A percentile compares a stretch with the other conserved stretches of the same genome.
phyloP scores from a whole-genome alignment of 805 yeast genomes.

The Candida gorgasii region DNA sequence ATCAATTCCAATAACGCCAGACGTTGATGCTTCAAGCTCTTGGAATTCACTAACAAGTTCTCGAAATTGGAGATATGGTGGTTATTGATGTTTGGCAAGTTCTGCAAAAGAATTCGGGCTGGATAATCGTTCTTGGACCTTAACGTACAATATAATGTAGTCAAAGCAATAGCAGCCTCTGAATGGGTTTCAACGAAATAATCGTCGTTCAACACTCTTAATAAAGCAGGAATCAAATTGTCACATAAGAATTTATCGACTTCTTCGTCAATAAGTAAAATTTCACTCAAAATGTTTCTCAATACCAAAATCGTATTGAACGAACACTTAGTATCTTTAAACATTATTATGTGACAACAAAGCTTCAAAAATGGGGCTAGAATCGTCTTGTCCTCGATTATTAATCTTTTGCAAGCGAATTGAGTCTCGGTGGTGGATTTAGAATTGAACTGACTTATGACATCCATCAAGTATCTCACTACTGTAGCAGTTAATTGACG shows the following conservation, averaged over 20 bases:
- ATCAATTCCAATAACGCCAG: conserved; percentile 76
- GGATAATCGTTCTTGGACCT: conserved; percentile 71
- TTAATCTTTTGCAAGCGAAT: conserved; percentile 61
- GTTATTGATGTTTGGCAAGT: conserved; percentile 55
- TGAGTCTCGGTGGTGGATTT: conserved; percentile 58
- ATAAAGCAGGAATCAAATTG: conserved; percentile 66
- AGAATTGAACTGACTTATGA: conserved; percentile 75
- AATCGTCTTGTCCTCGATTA: conserved; percentile 62
- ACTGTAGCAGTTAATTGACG: conserved; percentile 92
- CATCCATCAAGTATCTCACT: conserved; percentile 81
- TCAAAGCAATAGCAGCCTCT: conserved; percentile 88
- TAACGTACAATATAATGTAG: conserved; percentile 73
- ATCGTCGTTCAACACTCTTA: conserved; percentile 67
- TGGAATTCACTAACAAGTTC: conserved; percentile 58
- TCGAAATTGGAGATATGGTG: conserved; percentile 67
- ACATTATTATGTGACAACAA: conserved; percentile 72
- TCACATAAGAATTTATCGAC: conserved; percentile 71
- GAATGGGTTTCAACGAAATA: conserved; percentile 84
- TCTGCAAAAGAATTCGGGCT: conserved; percentile 54
- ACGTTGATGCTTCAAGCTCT: conserved; percentile 75
- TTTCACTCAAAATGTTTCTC: conserved; percentile 68
- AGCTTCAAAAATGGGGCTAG: conserved; percentile 78
- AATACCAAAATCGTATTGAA: conserved; percentile 85
- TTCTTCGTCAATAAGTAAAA: conserved; percentile 66
- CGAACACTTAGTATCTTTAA: conserved; percentile 89